Conservation (phyloP, 2,329 filamentous ascomycete species). For the Arthrobotrys musiformis region DNA sequence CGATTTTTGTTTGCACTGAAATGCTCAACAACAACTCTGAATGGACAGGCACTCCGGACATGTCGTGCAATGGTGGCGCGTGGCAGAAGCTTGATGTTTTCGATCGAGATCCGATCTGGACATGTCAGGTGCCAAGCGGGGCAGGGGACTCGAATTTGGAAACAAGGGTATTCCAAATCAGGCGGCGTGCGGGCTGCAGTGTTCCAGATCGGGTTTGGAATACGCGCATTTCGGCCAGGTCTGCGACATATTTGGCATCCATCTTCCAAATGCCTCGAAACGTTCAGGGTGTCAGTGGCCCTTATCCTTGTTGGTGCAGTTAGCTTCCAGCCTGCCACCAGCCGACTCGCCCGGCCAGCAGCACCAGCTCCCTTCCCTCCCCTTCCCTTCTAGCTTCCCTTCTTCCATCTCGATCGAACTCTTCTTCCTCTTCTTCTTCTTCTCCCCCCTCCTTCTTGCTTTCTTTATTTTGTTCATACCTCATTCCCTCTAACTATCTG, state of each 20-base stretch:
- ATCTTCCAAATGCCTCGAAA: constrained; percentile 53
- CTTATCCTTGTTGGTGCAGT: background rate
- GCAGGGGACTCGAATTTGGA: constrained; percentile 10
- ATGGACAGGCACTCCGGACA: background rate
- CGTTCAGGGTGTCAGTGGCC: constrained; percentile 31
- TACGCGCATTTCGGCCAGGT: constrained; percentile 11
- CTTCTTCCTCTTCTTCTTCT: background rate
- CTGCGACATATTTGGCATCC: constrained; percentile 31
- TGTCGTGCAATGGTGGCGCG: background rate
- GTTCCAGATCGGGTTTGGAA: constrained; percentile 54
- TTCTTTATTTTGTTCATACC: background rate
- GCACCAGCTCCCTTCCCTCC: background rate
- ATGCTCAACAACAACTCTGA: too few relatives aligned
- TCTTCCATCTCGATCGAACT: constrained; percentile 10
- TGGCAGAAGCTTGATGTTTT: constrained; percentile 11
- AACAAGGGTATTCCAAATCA: constrained; percentile 50
- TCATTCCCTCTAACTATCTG: background rate
- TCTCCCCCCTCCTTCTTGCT: background rate
- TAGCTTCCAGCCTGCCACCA: background rate
- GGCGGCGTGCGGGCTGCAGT: constrained; percentile 38
- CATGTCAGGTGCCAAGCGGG: constrained; percentile 3
- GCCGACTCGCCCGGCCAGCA: background rate
- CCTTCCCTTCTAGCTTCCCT: too few relatives aligned
- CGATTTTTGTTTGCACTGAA: background rate
- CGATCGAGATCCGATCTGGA: constrained; percentile 11